Evolutionary conservation across 768 basidiomycete genomes (phyloP).

Genomic region (Mycena metata): DNA sequence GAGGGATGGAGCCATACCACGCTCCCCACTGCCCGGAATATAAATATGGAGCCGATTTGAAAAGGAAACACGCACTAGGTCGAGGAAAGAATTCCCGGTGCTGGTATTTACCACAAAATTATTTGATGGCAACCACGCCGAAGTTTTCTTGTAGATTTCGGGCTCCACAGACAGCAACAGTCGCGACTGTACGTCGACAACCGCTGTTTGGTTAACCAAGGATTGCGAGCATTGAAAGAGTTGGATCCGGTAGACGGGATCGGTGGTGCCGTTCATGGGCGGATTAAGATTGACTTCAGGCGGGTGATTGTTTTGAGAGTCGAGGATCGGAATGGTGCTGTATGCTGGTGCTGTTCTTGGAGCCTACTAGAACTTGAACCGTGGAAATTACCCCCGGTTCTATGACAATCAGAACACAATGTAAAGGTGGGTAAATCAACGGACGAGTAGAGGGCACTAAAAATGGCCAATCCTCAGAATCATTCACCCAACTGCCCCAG

Average conservation of each 20-base stretch:
- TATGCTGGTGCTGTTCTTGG: too few species aligned
- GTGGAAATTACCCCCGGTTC: too few species aligned
- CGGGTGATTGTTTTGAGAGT: neutral
- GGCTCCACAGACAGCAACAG: neutral
- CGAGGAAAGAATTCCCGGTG: neutral
- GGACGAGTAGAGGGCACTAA: neutral
- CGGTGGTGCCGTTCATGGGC: neutral
- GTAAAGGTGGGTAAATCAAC: neutral
- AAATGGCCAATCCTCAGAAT: neutral
- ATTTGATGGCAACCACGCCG: constrained; percentile 12
- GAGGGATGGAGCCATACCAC: constrained; percentile 8
- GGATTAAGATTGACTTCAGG: neutral
- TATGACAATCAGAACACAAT: too few species aligned
- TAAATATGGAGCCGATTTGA: neutral
- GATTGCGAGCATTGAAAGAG: constrained; percentile 4
- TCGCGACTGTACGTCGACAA: constrained; percentile 16
- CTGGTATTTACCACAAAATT: too few species aligned
- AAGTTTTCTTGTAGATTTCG: neutral
- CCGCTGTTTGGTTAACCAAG: constrained; percentile 1
- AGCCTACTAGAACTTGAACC: neutral
- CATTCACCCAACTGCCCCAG: too few species aligned
- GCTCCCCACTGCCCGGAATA: neutral
- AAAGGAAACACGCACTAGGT: neutral
- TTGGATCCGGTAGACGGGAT: neutral
- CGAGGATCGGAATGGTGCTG: constrained; percentile 13